Evolutionary conservation across 208 protist species (phyloP).

Genomic region (Wallacemonas rigidus): DNA sequence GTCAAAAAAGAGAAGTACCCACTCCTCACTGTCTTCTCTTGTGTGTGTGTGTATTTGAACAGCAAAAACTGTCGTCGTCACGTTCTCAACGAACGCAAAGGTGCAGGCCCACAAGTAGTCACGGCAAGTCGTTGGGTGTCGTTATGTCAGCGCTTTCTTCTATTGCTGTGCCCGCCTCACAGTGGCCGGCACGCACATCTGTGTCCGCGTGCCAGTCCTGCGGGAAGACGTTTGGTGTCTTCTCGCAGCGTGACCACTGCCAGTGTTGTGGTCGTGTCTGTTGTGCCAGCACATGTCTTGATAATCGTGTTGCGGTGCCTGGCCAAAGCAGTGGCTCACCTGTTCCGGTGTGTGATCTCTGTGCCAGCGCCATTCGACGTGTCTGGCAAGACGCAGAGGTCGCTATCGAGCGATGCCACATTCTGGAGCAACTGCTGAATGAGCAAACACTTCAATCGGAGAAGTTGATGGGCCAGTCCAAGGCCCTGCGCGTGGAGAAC

Average conservation of each 20-base stretch:
- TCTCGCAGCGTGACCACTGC: constrained; percentile 49
- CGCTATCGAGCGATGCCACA: constrained; percentile 43
- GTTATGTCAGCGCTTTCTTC: neutral
- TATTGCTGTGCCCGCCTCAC: constrained; percentile 31
- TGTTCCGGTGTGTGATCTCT: constrained; percentile 53
- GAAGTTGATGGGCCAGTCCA: constrained; percentile 37
- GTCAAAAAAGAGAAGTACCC: neutral
- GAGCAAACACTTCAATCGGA: constrained; percentile 45
- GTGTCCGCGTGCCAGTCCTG: constrained; percentile 47
- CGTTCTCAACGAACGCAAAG: neutral
- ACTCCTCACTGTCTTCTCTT: neutral
- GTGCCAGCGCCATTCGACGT: constrained; percentile 39
- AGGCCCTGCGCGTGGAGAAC: constrained; percentile 55
- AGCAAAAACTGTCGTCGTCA: neutral
- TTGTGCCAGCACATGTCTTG: constrained; percentile 46
- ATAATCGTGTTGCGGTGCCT: constrained; percentile 44
- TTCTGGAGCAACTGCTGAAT: constrained; percentile 54
- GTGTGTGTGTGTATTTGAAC: neutral
- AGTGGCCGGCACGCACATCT: constrained; percentile 40
- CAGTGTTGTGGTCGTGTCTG: constrained; percentile 57
- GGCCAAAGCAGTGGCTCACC: constrained; percentile 34
- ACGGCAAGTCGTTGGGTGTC: too few species aligned
- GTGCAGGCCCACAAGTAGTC: too few species aligned
- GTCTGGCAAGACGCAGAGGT: constrained; percentile 45
- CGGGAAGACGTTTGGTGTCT: constrained; percentile 42